These are phyloP conservation scores for Cicer cuneatum DNA, from an alignment of 306 rosid species.

Conservation along the genomic window DNA sequence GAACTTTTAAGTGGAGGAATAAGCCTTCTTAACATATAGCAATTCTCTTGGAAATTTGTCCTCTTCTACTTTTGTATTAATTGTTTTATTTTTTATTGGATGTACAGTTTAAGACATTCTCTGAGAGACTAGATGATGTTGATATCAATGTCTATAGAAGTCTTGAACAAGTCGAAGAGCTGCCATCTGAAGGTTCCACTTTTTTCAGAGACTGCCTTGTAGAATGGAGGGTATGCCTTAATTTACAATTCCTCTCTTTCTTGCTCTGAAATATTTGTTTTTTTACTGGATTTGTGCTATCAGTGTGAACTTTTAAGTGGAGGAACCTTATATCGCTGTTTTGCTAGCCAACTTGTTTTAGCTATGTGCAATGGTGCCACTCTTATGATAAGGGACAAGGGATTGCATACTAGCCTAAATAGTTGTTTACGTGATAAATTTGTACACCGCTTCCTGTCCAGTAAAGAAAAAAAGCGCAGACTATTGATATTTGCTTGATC, in stretches of 20 bases:
- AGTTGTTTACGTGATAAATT: not conserved
- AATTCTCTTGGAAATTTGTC: not conserved
- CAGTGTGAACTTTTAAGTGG: constrained; percentile 6
- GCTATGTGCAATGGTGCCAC: not conserved
- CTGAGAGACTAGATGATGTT: constrained; percentile 70
- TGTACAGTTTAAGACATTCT: constrained; percentile 70
- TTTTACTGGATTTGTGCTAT: not conserved
- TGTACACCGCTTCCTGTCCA: not conserved
- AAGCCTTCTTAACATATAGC: no score
- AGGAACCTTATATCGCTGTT: constrained; percentile 2
- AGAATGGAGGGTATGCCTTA: constrained; percentile 81
- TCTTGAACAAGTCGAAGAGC: constrained; percentile 67
- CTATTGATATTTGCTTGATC: not conserved
- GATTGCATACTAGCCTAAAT: not conserved
- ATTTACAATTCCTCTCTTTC: not conserved
- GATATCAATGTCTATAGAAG: constrained; percentile 76
- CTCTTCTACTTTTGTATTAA: not conserved
- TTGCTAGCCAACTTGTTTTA: not conserved
- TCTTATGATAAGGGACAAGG: not conserved
- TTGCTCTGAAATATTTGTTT: not conserved
- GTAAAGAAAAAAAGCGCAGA: not conserved
- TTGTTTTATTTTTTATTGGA: not conserved
- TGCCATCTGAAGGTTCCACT: constrained; percentile 82
- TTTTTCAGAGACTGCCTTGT: constrained; percentile 84
- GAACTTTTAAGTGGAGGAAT: no score